These are phyloP conservation scores for Letharia columbiana DNA, from an alignment of 495 filamentous ascomycete genomes.

Conservation along the genomic window DNA sequence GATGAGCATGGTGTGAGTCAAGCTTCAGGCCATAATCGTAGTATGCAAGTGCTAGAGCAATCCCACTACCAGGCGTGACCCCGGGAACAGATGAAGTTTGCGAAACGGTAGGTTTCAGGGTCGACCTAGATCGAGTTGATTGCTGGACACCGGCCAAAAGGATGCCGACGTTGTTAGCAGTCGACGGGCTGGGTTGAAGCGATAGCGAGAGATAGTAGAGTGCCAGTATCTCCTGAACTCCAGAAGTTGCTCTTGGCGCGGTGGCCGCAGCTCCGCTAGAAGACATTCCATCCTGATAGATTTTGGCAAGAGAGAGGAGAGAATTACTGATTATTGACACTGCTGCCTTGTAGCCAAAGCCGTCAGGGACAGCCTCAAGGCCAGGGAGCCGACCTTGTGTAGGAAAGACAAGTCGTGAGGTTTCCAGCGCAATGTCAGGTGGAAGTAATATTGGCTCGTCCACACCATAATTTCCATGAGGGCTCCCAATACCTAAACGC, in stretches of 20 bases:
- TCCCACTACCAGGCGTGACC: conserved; percentile 74
- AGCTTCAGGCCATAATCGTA: conserved; percentile 87
- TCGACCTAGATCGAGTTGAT: conserved; percentile 41
- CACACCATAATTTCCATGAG: conserved; percentile 24
- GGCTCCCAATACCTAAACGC: conserved; percentile 30
- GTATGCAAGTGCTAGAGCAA: conserved; percentile 82
- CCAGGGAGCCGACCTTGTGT: conserved; percentile 75
- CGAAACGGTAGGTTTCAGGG: conserved; percentile 30
- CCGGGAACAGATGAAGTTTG: conserved; percentile 59
- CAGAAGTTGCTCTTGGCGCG: conserved; percentile 52
- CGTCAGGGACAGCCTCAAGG: conserved; percentile 63
- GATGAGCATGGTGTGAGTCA: conserved; percentile 86
- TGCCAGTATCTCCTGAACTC: conserved; percentile 87
- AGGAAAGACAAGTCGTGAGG: conserved; percentile 76
- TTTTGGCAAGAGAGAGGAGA: conserved; percentile 89
- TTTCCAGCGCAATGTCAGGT: conserved; percentile 76
- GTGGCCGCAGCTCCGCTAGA: conserved; percentile 58
- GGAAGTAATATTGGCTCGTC: conserved; percentile 66
- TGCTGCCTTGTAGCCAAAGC: conserved; percentile 66
- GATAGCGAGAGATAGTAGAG: conserved; percentile 95
- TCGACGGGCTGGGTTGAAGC: conserved; percentile 91
- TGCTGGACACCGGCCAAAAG: conserved; percentile 90
- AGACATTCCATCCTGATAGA: conserved; percentile 95
- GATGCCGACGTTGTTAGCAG: conserved; percentile 97
- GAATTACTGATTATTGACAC: conserved; percentile 94